Evolutionary conservation across 495 filamentous ascomycete genomes (phyloP).

Genomic region (Talaromyces nanjingensis): DNA sequence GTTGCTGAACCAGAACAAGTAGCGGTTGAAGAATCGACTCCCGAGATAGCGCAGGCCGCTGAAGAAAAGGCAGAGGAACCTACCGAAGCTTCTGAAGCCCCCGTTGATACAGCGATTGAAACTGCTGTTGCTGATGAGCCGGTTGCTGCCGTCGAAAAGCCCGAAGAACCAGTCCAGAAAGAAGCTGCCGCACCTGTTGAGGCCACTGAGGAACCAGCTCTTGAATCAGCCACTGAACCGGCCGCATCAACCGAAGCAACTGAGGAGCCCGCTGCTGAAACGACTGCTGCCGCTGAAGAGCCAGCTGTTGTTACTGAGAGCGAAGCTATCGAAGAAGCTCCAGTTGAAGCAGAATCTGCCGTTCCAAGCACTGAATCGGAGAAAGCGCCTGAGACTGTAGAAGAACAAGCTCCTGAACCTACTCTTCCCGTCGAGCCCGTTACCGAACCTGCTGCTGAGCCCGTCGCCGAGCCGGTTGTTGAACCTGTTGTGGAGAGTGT

Average conservation of each 20-base stretch:
- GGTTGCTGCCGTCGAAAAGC: slow-evolving; percentile 9
- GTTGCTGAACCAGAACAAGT: background rate
- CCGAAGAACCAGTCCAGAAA: slow-evolving; percentile 9
- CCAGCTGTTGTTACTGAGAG: background rate
- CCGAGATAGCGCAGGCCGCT: slow-evolving; percentile 5
- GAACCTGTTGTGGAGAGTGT: background rate
- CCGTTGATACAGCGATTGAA: background rate
- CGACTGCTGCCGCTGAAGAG: slow-evolving; percentile 10
- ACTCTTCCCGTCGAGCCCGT: background rate
- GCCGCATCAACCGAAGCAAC: slow-evolving; percentile 1
- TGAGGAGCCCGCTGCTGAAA: slow-evolving; percentile 13
- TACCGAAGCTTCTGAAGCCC: slow-evolving; percentile 8
- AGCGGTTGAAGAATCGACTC: background rate
- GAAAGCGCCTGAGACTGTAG: background rate
- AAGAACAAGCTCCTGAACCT: too few relatives aligned
- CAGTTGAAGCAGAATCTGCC: slow-evolving; percentile 10
- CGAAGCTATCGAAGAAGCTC: background rate
- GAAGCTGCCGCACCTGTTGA: slow-evolving; percentile 9
- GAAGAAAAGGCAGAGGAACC: slow-evolving; percentile 11
- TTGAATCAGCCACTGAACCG: slow-evolving; percentile 5
- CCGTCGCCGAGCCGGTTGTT: background rate
- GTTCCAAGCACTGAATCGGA: slow-evolving; percentile 18
- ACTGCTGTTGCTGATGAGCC: slow-evolving; percentile 6
- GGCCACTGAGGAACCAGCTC: slow-evolving; percentile 6
- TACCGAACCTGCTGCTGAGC: slow-evolving; percentile 9